phyloP scores from a whole-genome alignment of 768 basidiomycete genomes.

The Pholiota microspora region DNA sequence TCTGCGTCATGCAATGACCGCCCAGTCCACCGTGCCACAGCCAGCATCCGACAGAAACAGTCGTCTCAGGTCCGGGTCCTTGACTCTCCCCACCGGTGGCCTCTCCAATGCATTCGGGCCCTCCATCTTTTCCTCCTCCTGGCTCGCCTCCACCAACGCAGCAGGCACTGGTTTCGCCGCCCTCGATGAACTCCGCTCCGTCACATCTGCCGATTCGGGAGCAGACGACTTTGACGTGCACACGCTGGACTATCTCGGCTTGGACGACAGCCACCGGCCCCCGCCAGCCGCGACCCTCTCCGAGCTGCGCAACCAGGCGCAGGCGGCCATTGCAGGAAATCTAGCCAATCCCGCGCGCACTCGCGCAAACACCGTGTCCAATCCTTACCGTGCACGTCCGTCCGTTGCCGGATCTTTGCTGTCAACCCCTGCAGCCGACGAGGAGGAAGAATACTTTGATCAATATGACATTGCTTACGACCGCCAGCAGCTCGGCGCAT shows the following conservation, averaged over 20 bases:
- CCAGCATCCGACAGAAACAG: conserved; percentile 68
- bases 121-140: conserved; percentile 87
- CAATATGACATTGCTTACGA: conserved; percentile 55
- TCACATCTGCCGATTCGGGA: conserved; percentile 75
- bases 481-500: conserved; percentile 60
- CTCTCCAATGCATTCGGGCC: conserved; percentile 84
- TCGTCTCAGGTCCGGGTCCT: conserved; percentile 88
- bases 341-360: conserved; percentile 75
- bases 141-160: conserved; percentile 68
- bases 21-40: conserved; percentile 46
- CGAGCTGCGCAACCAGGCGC: conserved; percentile 86
- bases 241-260: conserved; percentile 94
- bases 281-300: conserved; percentile 83
- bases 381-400: conserved; percentile 78
- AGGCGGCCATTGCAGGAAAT: conserved; percentile 85
- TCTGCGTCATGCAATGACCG: conserved; percentile 70
- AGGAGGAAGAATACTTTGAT: conserved; percentile 68
- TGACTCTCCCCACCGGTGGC: conserved; percentile 79
- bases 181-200: conserved; percentile 80
- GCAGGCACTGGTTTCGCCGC: conserved; percentile 57
- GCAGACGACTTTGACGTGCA: conserved; percentile 89
- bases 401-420: conserved; percentile 60
- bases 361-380: conserved; percentile 90
- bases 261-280: conserved; percentile 63
- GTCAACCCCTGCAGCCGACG: conserved; percentile 64